phyloP scores from a whole-genome alignment of 2,329 filamentous ascomycete species.

The Coniochaeta hoffmannii region DNA sequence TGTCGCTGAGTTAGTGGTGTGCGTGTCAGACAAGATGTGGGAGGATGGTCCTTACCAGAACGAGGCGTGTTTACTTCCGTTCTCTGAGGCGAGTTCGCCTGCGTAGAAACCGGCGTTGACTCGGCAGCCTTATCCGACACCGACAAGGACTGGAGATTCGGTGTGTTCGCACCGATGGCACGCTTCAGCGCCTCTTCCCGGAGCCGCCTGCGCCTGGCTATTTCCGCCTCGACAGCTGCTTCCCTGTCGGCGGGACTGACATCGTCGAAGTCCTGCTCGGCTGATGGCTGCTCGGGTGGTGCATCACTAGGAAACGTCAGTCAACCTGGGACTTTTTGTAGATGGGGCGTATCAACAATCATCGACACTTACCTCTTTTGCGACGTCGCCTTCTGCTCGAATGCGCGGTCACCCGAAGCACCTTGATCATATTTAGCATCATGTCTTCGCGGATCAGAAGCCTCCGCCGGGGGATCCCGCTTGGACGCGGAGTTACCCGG shows the following conservation, averaged over 20 bases:
- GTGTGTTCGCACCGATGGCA: constrained; percentile 69
- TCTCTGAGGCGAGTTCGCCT: constrained; percentile 31
- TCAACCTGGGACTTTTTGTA: background rate
- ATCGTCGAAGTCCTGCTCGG: constrained; percentile 39
- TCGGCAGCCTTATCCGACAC: constrained; percentile 51
- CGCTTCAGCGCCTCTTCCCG: constrained; percentile 73
- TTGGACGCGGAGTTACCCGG: constrained; percentile 56
- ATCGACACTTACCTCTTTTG: constrained; percentile 25
- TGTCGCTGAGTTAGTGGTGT: constrained; percentile 14
- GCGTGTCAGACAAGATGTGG: background rate
- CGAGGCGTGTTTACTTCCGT: constrained; percentile 34
- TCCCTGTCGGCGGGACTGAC: constrained; percentile 62
- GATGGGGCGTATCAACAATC: constrained; percentile 3
- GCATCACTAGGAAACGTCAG: background rate
- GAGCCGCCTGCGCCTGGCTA: constrained; percentile 76
- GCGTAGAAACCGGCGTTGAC: constrained; percentile 45
- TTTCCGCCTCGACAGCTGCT: constrained; percentile 52
- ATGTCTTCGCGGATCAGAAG: constrained; percentile 50
- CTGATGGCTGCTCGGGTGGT: constrained; percentile 8
- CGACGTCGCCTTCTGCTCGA: constrained; percentile 17
- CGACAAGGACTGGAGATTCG: constrained; percentile 68
- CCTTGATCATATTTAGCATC: constrained; percentile 63
- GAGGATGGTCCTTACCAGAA: constrained; percentile 32
- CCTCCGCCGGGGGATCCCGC: constrained; percentile 52
- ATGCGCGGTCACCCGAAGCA: constrained; percentile 40